Conservation (phyloP, 352 stramenopile species). For the Plasmopara halstedii region DNA sequence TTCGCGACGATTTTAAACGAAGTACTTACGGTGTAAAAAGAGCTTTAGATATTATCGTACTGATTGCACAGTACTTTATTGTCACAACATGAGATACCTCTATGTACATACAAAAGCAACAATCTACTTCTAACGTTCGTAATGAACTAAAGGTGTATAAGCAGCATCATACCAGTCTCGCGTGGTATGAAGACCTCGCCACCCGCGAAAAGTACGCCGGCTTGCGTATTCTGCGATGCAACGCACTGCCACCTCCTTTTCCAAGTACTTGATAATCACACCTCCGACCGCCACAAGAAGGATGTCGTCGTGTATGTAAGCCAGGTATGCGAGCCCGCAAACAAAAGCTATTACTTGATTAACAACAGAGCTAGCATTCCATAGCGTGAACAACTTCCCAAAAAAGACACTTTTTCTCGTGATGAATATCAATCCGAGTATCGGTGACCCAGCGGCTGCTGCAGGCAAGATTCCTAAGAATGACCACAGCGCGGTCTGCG, state of each 20-base stretch:
- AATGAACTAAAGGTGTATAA: slow-evolving; percentile 71
- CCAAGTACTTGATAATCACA: slow-evolving; percentile 58
- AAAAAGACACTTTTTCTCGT: slow-evolving; percentile 67
- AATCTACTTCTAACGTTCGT: slow-evolving; percentile 40
- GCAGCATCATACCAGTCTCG: slow-evolving; percentile 83
- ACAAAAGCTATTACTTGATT: slow-evolving; percentile 63
- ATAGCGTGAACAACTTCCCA: slow-evolving; percentile 63
- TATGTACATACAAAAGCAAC: not conserved
- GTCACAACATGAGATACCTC: no score
- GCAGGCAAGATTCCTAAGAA: slow-evolving; percentile 53
- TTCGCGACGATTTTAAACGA: slow-evolving; percentile 39
- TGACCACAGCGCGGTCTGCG: slow-evolving; percentile 50
- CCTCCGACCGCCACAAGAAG: slow-evolving; percentile 42
- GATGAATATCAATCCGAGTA: slow-evolving; percentile 67
- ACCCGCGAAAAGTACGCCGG: slow-evolving; percentile 57
- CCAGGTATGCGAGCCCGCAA: slow-evolving; percentile 43
- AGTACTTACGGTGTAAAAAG: no score
- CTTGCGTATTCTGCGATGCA: slow-evolving; percentile 75
- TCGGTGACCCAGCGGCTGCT: slow-evolving; percentile 47
- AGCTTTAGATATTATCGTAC: no score
- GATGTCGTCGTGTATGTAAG: slow-evolving; percentile 70
- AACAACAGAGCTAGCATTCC: slow-evolving; percentile 60
- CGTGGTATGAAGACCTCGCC: slow-evolving; percentile 73
- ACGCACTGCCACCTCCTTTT: slow-evolving; percentile 56
- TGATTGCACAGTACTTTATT: no score